These are phyloP conservation scores for Venturiaceae sp. DNA, from an alignment of 2,329 filamentous ascomycete genomes.

Conservation along the genomic window DNA sequence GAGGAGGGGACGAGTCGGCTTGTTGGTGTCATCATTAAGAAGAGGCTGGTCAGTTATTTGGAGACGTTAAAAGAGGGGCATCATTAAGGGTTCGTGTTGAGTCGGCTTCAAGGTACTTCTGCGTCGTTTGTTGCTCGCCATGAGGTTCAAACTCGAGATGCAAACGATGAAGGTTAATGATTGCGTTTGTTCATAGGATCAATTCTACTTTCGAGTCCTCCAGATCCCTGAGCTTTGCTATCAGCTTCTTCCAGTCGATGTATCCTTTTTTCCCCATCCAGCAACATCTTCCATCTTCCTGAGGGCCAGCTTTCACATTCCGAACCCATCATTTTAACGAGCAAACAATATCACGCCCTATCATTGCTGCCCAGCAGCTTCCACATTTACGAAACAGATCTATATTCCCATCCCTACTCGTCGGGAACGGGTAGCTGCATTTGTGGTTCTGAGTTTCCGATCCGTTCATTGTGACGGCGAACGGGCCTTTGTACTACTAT, in stretches of 20 bases:
- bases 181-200: background rate
- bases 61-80: background rate
- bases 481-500: background rate
- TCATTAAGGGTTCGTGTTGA: background rate
- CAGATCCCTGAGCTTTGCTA: background rate
- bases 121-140: background rate
- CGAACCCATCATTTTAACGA: background rate
- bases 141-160: background rate
- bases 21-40: slow-evolving; percentile 49
- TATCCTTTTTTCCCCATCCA: background rate
- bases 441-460: background rate
- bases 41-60: slow-evolving; percentile 36
- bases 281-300: background rate
- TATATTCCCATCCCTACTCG: too few species aligned
- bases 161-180: background rate
- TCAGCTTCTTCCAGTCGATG: background rate
- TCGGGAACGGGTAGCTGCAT: background rate
- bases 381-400: too few species aligned
- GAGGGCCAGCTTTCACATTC: background rate
- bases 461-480: background rate
- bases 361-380: background rate
- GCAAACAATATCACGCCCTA: background rate
- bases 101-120: background rate
- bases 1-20: slow-evolving; percentile 41
- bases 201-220: background rate